phyloP scores from a whole-genome alignment of 305 asterid species.

The Fraxinus sp. region DNA sequence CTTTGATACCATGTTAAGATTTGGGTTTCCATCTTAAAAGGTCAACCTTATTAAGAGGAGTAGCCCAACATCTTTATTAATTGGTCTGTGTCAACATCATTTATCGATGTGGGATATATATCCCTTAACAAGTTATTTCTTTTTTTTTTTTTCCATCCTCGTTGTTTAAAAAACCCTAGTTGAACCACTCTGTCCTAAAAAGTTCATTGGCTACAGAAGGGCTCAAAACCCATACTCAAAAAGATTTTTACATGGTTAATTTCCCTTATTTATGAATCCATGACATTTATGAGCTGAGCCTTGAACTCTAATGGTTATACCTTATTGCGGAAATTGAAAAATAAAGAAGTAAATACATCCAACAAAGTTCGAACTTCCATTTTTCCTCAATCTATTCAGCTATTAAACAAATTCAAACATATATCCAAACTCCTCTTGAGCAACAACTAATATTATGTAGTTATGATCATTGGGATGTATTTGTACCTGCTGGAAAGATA shows the following conservation, averaged over 20 bases:
- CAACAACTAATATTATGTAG: not conserved
- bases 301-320: not conserved
- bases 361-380: not conserved
- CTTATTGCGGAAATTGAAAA: not conserved
- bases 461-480: not conserved
- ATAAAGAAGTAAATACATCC: not conserved
- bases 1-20: no score
- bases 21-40: no score
- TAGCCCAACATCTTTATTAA: no score
- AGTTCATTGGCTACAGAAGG: not conserved
- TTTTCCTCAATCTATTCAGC: not conserved
- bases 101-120: no score
- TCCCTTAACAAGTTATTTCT: no score
- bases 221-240: not conserved
- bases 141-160: not conserved
- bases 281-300: not conserved
- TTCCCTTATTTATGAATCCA: not conserved
- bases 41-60: no score
- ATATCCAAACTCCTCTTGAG: not conserved
- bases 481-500: slow-evolving; percentile 70
- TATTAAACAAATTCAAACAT: not conserved
- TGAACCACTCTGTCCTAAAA: not conserved
- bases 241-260: not conserved
- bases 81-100: no score
- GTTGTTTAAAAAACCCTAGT: not conserved